Percentiles rank a stretch among this genome's conserved stretches.
phyloP scores from a whole-genome alignment of 495 filamentous ascomycete genomes.

The Sabuloglossum arenarium region DNA sequence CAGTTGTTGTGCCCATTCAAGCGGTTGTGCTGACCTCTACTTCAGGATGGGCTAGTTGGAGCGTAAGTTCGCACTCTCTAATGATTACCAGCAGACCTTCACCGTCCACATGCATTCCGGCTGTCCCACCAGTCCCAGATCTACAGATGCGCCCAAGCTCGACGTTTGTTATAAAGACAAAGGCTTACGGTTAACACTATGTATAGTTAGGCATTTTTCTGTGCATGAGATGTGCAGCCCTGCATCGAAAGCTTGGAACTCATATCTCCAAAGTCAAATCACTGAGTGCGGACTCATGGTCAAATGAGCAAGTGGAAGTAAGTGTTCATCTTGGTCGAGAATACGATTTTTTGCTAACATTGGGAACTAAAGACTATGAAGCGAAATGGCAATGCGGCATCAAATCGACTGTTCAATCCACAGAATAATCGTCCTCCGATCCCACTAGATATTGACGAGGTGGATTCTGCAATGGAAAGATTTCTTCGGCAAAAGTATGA shows the following conservation, averaged over 20 bases:
- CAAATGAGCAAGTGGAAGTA: slow-evolving; percentile 89
- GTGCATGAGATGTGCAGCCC: slow-evolving; percentile 88
- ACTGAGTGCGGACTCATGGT: slow-evolving; percentile 93
- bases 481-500: slow-evolving; percentile 92
- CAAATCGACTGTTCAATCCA: slow-evolving; percentile 78
- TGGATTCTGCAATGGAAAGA: slow-evolving; percentile 78
- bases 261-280: slow-evolving; percentile 98
- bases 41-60: slow-evolving; percentile 96
- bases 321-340: slow-evolving; percentile 10
- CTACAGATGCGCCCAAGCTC: too few relatives aligned
- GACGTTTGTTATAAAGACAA: not conserved
- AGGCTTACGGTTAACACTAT: not conserved
- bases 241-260: slow-evolving; percentile 93
- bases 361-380: slow-evolving; percentile 58
- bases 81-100: not conserved
- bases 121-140: not conserved
- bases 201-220: slow-evolving; percentile 79
- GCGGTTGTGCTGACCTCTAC: slow-evolving; percentile 7
- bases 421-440: slow-evolving; percentile 58
- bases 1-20: not conserved
- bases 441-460: slow-evolving; percentile 76
- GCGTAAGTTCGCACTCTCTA: slow-evolving; percentile 37
- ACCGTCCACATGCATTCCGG: not conserved
- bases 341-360: slow-evolving; percentile 1
- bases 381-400: slow-evolving; percentile 62